A percentile compares a stretch with the other conserved stretches of the same genome.
phyloP scores from a whole-genome alignment of 2,329 filamentous ascomycete genomes.

The Aspergillus intermedius region DNA sequence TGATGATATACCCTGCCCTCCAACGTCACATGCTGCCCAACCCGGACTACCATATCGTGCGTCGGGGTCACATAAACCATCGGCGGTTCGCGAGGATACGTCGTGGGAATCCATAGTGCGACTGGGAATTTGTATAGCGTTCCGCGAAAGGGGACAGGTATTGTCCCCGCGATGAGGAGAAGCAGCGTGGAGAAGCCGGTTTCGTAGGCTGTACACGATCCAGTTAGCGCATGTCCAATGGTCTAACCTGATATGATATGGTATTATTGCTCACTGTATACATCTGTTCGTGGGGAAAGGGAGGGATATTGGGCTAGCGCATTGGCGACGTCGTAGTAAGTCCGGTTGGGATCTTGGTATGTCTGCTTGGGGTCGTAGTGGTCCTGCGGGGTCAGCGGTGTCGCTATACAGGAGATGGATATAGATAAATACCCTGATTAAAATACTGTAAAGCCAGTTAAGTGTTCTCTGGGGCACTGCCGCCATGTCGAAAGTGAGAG shows the following conservation, averaged over 20 bases:
- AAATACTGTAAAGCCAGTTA: slow-evolving; percentile 89
- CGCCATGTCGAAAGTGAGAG: slow-evolving; percentile 37
- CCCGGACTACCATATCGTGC: slow-evolving; percentile 79
- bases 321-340: slow-evolving; percentile 85
- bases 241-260: not conserved
- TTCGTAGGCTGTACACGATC: slow-evolving; percentile 62
- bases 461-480: slow-evolving; percentile 82
- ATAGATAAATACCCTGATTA: slow-evolving; percentile 58
- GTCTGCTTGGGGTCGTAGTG: slow-evolving; percentile 55
- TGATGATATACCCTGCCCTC: slow-evolving; percentile 94
- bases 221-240: not conserved
- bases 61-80: slow-evolving; percentile 84
- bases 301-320: slow-evolving; percentile 72
- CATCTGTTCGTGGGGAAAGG: slow-evolving; percentile 79
- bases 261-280: slow-evolving; percentile 65
- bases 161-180: slow-evolving; percentile 75
- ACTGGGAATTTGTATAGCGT: slow-evolving; percentile 86
- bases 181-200: slow-evolving; percentile 81
- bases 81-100: slow-evolving; percentile 79
- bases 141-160: slow-evolving; percentile 88
- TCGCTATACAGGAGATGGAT: slow-evolving; percentile 4
- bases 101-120: slow-evolving; percentile 86
- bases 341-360: slow-evolving; percentile 86
- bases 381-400: slow-evolving; percentile 21
- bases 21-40: slow-evolving; percentile 89